phyloP scores from a whole-genome alignment of 2,329 filamentous ascomycete genomes.

The Leptodontidium sp. region DNA sequence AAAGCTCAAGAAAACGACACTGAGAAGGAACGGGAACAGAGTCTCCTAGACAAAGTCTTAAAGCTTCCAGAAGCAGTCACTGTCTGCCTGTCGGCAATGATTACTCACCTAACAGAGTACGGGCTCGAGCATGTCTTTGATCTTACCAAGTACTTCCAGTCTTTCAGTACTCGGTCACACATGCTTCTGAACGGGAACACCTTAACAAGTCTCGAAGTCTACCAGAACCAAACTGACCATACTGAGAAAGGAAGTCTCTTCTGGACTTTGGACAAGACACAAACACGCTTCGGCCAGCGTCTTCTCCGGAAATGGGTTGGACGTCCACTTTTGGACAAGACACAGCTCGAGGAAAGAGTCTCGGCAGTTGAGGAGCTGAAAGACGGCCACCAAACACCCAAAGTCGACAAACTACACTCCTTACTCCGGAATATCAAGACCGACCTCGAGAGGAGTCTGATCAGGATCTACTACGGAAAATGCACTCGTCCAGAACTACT shows the following conservation, averaged over 20 bases:
- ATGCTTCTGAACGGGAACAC: conserved; percentile 98
- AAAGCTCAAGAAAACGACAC: conserved; percentile 63
- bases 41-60: conserved; percentile 85
- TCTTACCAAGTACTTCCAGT: conserved; percentile 95
- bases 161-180: conserved; percentile 91
- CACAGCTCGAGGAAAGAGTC: conserved; percentile 78
- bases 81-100: conserved; percentile 95
- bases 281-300: conserved; percentile 87
- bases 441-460: conserved; percentile 91
- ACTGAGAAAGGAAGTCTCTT: conserved; percentile 87
- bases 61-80: conserved; percentile 86
- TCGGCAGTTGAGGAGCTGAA: conserved; percentile 87
- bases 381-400: conserved; percentile 68
- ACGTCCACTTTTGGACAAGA: conserved; percentile 81
- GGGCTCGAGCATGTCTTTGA: conserved; percentile 95
- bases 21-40: conserved; percentile 62
- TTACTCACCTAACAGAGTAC: conserved; percentile 89
- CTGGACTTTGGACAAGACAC: conserved; percentile 93
- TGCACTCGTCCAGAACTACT: conserved; percentile 90
- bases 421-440: conserved; percentile 76
- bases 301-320: conserved; percentile 95
- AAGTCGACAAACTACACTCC: conserved; percentile 76
- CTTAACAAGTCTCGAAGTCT: conserved; percentile 91
- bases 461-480: conserved; percentile 97
- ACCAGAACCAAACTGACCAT: conserved; percentile 91